phyloP scores from a whole-genome alignment of 2,329 filamentous ascomycete species.

The Monosporascus ibericus region DNA sequence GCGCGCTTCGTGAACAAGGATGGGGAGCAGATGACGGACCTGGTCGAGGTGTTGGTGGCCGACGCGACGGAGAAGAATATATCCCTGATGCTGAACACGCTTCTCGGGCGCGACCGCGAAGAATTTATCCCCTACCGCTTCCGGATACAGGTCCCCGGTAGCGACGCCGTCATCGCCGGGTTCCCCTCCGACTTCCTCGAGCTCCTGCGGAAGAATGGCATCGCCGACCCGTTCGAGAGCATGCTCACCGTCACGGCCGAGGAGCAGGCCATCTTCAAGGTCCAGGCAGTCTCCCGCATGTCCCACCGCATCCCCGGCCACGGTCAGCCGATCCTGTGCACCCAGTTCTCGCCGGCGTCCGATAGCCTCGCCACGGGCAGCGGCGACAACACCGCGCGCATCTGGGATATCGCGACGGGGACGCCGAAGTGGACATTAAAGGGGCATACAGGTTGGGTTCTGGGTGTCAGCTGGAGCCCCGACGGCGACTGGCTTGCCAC shows the following conservation, averaged over 20 bases:
- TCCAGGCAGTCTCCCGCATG: conserved; percentile 86
- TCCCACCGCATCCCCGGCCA: conserved; percentile 85
- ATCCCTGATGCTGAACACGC: conserved; percentile 76
- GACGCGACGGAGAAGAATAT: conserved; percentile 87
- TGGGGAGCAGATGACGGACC: conserved; percentile 64
- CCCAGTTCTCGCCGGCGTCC: conserved; percentile 75
- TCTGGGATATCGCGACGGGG: conserved; percentile 94
- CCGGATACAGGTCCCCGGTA: conserved; percentile 51
- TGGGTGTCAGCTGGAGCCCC: conserved; percentile 81
- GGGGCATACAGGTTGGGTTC: conserved; percentile 84
- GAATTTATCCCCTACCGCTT: conserved; percentile 58
- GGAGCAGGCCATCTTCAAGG: conserved; percentile 89
- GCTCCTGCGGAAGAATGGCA: conserved; percentile 49
- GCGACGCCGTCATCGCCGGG: conserved; percentile 47
- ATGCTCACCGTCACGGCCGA: conserved; percentile 52
- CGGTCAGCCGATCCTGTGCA: conserved; percentile 81
- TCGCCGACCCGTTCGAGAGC: conserved; percentile 52
- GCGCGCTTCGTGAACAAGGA: conserved; percentile 83
- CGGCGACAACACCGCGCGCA: conserved; percentile 82
- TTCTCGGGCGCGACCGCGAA: conserved; percentile 64
- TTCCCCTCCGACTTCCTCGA: conserved; percentile 47
- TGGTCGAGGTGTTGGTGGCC: conserved; percentile 69
- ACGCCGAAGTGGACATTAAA: conserved; percentile 81
- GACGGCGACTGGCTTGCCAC: conserved; percentile 78
- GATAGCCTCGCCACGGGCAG: conserved; percentile 82